Evolutionary conservation across 441 rosid species (phyloP).

Genomic region (Omphalea diandra): DNA sequence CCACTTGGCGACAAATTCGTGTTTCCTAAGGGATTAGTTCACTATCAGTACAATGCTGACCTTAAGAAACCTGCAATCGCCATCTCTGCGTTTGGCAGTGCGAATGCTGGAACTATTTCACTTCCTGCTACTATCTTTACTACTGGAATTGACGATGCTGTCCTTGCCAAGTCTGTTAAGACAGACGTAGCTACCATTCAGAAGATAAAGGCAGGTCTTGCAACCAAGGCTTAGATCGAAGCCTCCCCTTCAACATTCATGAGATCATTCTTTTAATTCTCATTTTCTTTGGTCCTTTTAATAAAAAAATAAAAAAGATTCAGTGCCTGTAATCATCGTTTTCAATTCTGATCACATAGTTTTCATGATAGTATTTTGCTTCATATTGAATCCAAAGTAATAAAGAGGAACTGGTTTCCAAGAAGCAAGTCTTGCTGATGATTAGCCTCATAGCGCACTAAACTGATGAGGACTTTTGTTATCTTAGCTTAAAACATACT

Average conservation of each 20-base stretch:
- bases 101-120: constrained; percentile 26
- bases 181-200: constrained; percentile 24
- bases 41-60: constrained; percentile 27
- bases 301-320: background rate
- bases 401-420: background rate
- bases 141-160: constrained; percentile 20
- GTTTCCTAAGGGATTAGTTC: constrained; percentile 29
- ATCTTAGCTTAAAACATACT: background rate
- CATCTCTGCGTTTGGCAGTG: constrained; percentile 24
- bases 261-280: background rate
- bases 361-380: background rate
- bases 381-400: background rate
- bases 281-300: background rate
- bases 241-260: background rate
- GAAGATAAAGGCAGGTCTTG: constrained; percentile 26
- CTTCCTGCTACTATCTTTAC: constrained; percentile 1
- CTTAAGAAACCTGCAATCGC: constrained; percentile 11
- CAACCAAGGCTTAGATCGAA: background rate
- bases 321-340: background rate
- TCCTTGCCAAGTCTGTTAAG: constrained; percentile 20
- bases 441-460: background rate
- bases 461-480: background rate
- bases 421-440: no score
- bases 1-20: constrained; percentile 1
- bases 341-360: background rate